phyloP scores from a whole-genome alignment of 2,329 filamentous ascomycete genomes.

The Dactylellina cionopaga region DNA sequence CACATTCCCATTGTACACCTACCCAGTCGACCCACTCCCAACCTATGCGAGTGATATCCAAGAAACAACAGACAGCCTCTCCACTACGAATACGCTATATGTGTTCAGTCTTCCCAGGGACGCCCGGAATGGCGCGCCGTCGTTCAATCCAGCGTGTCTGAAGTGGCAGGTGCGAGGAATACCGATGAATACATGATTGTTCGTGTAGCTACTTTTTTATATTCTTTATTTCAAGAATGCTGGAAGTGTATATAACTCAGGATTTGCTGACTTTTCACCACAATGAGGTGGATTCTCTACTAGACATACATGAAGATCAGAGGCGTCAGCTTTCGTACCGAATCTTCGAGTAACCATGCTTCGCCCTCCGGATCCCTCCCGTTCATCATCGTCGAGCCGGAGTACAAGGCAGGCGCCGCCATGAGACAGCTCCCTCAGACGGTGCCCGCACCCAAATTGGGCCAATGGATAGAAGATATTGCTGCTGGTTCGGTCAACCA shows the following conservation, averaged over 20 bases:
- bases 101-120: slow-evolving; percentile 77
- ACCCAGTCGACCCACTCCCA: slow-evolving; percentile 79
- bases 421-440: slow-evolving; percentile 58
- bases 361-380: slow-evolving; percentile 89
- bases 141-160: slow-evolving; percentile 90
- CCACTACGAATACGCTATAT: slow-evolving; percentile 72
- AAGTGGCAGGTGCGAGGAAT: slow-evolving; percentile 84
- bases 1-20: slow-evolving; percentile 79
- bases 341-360: slow-evolving; percentile 88
- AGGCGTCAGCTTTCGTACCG: slow-evolving; percentile 72
- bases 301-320: slow-evolving; percentile 85
- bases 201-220: slow-evolving; percentile 16
- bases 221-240: slow-evolving; percentile 14
- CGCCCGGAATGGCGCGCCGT: slow-evolving; percentile 71
- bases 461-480: slow-evolving; percentile 71
- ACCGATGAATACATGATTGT: slow-evolving; percentile 30
- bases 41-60: neutral
- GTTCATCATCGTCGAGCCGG: slow-evolving; percentile 73
- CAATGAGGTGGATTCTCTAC: neutral
- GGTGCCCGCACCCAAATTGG: slow-evolving; percentile 73
- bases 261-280: slow-evolving; percentile 26
- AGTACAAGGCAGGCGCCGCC: neutral
- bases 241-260: neutral
- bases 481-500: slow-evolving; percentile 26
- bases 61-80: slow-evolving; percentile 57